Evolutionary conservation across 345 rosid genomes (phyloP), one percentile per base, ranked within the genome.

Genomic region (Streptanthus diversifolius): DNA sequence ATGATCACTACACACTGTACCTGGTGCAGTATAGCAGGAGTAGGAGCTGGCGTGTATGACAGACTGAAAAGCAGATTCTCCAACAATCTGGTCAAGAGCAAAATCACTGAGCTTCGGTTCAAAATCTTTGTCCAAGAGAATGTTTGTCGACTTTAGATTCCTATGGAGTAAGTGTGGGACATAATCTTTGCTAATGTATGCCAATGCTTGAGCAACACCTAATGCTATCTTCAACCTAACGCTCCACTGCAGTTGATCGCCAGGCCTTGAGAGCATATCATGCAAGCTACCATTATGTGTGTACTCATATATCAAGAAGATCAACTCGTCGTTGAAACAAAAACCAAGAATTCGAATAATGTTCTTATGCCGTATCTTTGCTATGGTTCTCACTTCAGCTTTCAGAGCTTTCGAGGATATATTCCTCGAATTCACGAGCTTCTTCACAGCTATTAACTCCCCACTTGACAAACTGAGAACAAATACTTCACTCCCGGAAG

Each of bases 331-430:
- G 0, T 93, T 90, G 82, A 87, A 80, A 83, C 86, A 92, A 72
- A 86, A 88, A 12, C 98, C 98, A 48, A 92, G 90, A 79, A 92
- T 67, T 77, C 85, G 87, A 9, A 79, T 75, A 29, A 87, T 81
- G 85, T 85, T 92, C 88, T 86, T 92, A 53, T 92, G 93, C 77
- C 95, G 80, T 44, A 85, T 87, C 84, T 90, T 90, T 57, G 92
- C 97, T 47, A 93, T 62, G 70, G 83, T 88, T 92, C 90, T 93
- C 79, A 90, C 84, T 76, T 87, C 96, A 48, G 86, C 79, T 79
- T 86, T 93, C 73, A 93, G 64, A 3, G 87, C 67, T 83, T 90
- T 93, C 0, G 89, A 83, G 18, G 95, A 75, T 58, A 80, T 82
- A 79, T 65, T 81, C 67, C 86, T 87, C 39, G 89, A 80, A 39